Evolutionary conservation across 2,329 filamentous ascomycete species (phyloP), one percentile per base, ranked within the genome.

Genomic region (Trichoderma aggressivum): DNA sequence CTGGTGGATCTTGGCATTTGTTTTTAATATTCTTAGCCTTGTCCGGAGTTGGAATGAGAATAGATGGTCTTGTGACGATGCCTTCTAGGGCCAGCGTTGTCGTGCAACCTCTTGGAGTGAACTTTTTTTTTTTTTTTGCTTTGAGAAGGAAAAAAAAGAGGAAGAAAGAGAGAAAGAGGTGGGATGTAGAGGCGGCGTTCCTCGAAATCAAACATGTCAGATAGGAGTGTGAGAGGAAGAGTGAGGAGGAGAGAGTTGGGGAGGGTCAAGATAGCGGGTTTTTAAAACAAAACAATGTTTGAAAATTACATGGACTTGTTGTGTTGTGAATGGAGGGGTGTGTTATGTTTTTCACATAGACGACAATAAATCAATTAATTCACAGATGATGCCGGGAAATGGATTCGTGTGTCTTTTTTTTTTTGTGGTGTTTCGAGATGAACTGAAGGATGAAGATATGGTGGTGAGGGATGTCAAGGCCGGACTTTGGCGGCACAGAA

Each of bases 21-120:
- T 70, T 72, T 59, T 70, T 72, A 72, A 72, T 72, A 72, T 59
- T 64, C 50, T 72, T 72, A 72, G 58, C 70, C 66, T 72, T 68
- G 56, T 64, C 56, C 70, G 70, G 70, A 71, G 70, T 71, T 71
- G 70, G 70, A 66, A 71, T 68, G 63, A 71, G 56, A 71, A 71
- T 71, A 71, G 70, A 71, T 62, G 62, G 70, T 55, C 56, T 67
- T 67, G 63, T 71, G 56, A 62, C 63, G 64, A 58, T 55, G 63
- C 56, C 70, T 67, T 68, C 60, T 28, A 34, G 63, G 69, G 56
- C 63, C 56, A 62, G 63, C 59, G 70, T 71, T 67, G 63, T 71
- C 58, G 58, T 67, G 55, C 30, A 65, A 43, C 62, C 62, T 66
- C 53, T 65, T 66, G 62, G 43, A 61, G 62, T 55, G 70, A 59